Conservation (phyloP, 805 yeast genomes). For the Phaffomyces antillensis region DNA sequence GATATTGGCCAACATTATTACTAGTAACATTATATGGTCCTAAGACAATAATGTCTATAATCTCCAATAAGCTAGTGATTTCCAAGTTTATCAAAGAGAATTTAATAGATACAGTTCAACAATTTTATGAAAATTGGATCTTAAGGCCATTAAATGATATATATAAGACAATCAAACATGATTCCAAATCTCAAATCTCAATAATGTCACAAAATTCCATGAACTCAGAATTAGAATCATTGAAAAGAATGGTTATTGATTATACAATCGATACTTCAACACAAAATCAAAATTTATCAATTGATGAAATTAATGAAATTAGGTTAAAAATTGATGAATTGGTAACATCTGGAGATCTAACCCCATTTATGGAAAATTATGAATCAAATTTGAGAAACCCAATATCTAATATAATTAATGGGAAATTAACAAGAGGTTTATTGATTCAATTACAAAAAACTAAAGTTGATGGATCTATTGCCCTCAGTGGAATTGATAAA, state of each 20-base stretch:
- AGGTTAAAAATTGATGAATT: constrained; percentile 33
- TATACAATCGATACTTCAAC: constrained; percentile 38
- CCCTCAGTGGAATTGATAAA: constrained; percentile 85
- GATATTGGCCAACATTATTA: constrained; percentile 63
- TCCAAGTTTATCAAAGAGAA: constrained; percentile 50
- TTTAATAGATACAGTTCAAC: constrained; percentile 53
- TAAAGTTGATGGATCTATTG: constrained; percentile 90
- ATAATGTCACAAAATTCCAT: constrained; percentile 75
- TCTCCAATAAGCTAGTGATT: constrained; percentile 48
- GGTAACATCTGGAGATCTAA: constrained; percentile 69
- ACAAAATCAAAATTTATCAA: constrained; percentile 14
- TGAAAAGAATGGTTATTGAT: constrained; percentile 83
- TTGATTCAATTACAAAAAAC: constrained; percentile 93
- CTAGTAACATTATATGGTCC: constrained; percentile 47
- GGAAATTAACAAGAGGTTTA: constrained; percentile 68
- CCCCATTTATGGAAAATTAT: constrained; percentile 72
- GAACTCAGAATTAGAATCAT: constrained; percentile 67
- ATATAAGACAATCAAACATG: constrained; percentile 76
- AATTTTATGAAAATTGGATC: constrained; percentile 80
- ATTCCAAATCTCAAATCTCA: constrained; percentile 64
- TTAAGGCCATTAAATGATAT: constrained; percentile 67
- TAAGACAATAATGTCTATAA: constrained; percentile 31
- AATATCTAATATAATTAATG: constrained; percentile 49
- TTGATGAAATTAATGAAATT: constrained; percentile 15
- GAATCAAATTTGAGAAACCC: constrained; percentile 73